phyloP scores from a whole-genome alignment of 139 green algal genomes.

The Zygnema cylindricum region DNA sequence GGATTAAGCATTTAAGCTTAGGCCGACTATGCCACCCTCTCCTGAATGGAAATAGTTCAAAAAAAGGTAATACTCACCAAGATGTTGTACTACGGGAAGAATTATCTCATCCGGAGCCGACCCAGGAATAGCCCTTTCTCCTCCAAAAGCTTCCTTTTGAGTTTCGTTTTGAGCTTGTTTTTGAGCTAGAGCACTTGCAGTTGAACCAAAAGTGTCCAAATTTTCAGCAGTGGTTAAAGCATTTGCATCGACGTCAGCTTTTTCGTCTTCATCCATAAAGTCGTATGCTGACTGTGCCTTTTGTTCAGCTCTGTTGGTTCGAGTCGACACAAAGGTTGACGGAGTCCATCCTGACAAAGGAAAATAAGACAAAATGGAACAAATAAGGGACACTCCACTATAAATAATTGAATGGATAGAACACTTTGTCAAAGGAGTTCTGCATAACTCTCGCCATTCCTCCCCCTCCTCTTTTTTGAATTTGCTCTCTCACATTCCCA shows the following conservation, averaged over 20 bases:
- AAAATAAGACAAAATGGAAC: constrained; percentile 48
- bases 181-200: constrained; percentile 27
- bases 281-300: constrained; percentile 79
- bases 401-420: no score
- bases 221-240: constrained; percentile 40
- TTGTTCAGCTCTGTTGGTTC: constrained; percentile 62
- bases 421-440: no score
- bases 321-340: constrained; percentile 75
- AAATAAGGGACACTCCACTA: no score
- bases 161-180: constrained; percentile 20
- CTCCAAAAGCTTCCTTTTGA: not conserved
- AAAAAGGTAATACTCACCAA: constrained; percentile 63
- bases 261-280: constrained; percentile 95
- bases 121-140: constrained; percentile 64
- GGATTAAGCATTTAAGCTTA: no score
- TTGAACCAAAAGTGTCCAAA: constrained; percentile 66
- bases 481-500: no score
- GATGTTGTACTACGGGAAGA: constrained; percentile 74
- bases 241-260: constrained; percentile 67
- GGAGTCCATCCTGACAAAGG: constrained; percentile 81
- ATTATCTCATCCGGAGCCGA: constrained; percentile 75
- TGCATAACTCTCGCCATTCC: no score
- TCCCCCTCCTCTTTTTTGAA: no score
- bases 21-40: no score
- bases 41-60: no score